These are phyloP conservation scores for Liriodendron chinense DNA, from an alignment of 164 flowering plant genomes.

Conservation along the genomic window DNA sequence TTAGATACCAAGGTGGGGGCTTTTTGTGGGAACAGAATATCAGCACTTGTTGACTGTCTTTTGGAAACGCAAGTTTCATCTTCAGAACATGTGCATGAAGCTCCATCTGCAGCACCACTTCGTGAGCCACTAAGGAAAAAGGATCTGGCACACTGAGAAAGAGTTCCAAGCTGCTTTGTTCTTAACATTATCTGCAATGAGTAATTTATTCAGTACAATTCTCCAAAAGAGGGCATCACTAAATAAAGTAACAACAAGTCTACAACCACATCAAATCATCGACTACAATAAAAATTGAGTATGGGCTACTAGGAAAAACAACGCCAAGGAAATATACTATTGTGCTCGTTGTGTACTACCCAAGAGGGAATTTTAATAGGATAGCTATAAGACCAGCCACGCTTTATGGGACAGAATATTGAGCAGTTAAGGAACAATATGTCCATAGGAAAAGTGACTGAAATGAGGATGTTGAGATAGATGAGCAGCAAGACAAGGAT, in stretches of 20 bases:
- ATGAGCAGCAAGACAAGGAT: no score
- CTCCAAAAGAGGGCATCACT: not conserved
- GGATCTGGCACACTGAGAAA: constrained; percentile 76
- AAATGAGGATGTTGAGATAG: no score
- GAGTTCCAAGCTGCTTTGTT: constrained; percentile 68
- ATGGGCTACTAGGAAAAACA: no score
- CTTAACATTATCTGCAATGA: constrained; percentile 69
- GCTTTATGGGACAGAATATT: no score
- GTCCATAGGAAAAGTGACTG: no score
- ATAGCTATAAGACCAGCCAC: no score
- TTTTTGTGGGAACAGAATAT: constrained; percentile 27
- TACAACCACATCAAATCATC: no score
- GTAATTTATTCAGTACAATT: not conserved
- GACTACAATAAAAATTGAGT: no score
- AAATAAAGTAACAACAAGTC: not conserved
- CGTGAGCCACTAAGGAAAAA: constrained; percentile 74
- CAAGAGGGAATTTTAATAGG: no score
- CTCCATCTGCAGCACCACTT: constrained; percentile 68
- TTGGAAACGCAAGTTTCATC: constrained; percentile 64
- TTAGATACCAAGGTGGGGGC: constrained; percentile 37
- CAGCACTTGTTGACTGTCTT: constrained; percentile 38
- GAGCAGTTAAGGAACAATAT: no score
- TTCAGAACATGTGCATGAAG: constrained; percentile 67
- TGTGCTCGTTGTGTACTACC: no score
- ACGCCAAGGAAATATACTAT: no score